Percentiles rank a stretch among this genome's conserved stretches.
These are phyloP conservation scores for Xylariaceae sp. DNA, from an alignment of 2,329 filamentous ascomycete genomes.

Conservation along the genomic window DNA sequence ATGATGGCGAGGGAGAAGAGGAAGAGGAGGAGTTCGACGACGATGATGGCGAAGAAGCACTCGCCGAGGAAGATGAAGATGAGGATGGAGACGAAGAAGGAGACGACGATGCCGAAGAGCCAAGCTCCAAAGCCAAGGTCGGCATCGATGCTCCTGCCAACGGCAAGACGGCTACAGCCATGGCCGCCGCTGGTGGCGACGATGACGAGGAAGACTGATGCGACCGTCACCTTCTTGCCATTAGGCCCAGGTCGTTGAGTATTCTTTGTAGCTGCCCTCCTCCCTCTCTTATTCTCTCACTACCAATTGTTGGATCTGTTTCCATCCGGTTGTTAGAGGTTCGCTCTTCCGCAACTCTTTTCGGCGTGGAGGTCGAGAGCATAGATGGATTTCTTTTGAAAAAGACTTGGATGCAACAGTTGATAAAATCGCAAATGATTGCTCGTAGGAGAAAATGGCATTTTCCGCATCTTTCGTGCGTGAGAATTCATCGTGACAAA, in stretches of 20 bases:
- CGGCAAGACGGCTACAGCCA: slow-evolving; percentile 25
- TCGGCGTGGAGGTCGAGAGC: background rate
- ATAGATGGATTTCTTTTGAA: slow-evolving; percentile 11
- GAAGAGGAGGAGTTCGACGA: slow-evolving; percentile 39
- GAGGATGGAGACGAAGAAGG: slow-evolving; percentile 29
- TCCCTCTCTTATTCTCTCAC: background rate
- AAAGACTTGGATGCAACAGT: background rate
- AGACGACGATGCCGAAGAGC: slow-evolving; percentile 32
- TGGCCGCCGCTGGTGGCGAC: slow-evolving; percentile 30
- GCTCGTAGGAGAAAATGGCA: background rate
- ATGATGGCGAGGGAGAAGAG: slow-evolving; percentile 33
- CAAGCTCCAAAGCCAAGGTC: slow-evolving; percentile 36
- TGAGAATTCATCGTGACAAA: background rate
- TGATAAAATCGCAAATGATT: background rate
- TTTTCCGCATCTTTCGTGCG: background rate
- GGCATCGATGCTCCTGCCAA: slow-evolving; percentile 35
- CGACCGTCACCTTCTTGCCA: background rate
- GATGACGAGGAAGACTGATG: slow-evolving; percentile 38
- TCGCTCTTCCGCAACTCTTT: slow-evolving; percentile 1
- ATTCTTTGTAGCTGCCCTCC: background rate
- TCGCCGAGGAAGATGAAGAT: slow-evolving; percentile 32
- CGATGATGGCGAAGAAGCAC: slow-evolving; percentile 33
- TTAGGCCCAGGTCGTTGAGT: background rate
- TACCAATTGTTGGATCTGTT: background rate
- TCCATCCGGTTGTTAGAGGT: slow-evolving; percentile 13